A percentile compares a stretch with the other conserved stretches of the same genome.
Evolutionary conservation across 1,139 yeast species (phyloP).

Genomic region (Pichiaceae sp.): DNA sequence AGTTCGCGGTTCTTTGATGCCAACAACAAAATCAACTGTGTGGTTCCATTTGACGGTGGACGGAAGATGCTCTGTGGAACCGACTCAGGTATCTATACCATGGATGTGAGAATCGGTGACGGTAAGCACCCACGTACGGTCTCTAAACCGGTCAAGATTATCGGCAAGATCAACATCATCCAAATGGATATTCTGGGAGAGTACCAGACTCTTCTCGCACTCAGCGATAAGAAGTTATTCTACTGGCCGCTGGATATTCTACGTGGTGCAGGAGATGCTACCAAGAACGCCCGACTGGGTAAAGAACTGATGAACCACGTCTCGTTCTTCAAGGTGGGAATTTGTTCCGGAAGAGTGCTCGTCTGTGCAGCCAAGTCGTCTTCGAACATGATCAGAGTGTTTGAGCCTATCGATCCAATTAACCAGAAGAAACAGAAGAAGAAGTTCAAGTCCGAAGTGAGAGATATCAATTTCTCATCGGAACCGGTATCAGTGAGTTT

Average conservation of each 20-base stretch:
- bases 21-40: slow-evolving; percentile 80
- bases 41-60: slow-evolving; percentile 93
- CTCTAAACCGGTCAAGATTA: slow-evolving; percentile 69
- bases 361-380: slow-evolving; percentile 84
- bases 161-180: slow-evolving; percentile 69
- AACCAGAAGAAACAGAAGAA: slow-evolving; percentile 53
- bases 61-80: slow-evolving; percentile 86
- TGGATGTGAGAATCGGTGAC: slow-evolving; percentile 39
- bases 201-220: slow-evolving; percentile 72
- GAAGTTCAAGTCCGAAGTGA: slow-evolving; percentile 57
- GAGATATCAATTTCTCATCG: slow-evolving; percentile 73
- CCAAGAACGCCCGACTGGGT: slow-evolving; percentile 65
- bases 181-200: slow-evolving; percentile 92
- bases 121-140: slow-evolving; percentile 32
- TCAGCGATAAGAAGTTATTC: slow-evolving; percentile 74
- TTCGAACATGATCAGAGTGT: slow-evolving; percentile 70
- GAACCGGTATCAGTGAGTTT: slow-evolving; percentile 92
- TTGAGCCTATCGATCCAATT: slow-evolving; percentile 66
- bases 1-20: slow-evolving; percentile 65
- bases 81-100: slow-evolving; percentile 81
- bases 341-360: slow-evolving; percentile 79
- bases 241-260: slow-evolving; percentile 82
- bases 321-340: slow-evolving; percentile 84
- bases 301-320: slow-evolving; percentile 80
- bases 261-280: slow-evolving; percentile 21